A percentile compares a stretch with the other conserved stretches of the same genome.
phyloP scores from a whole-genome alignment of 176 grass and related monocot species.

The Oryza coarctata region DNA sequence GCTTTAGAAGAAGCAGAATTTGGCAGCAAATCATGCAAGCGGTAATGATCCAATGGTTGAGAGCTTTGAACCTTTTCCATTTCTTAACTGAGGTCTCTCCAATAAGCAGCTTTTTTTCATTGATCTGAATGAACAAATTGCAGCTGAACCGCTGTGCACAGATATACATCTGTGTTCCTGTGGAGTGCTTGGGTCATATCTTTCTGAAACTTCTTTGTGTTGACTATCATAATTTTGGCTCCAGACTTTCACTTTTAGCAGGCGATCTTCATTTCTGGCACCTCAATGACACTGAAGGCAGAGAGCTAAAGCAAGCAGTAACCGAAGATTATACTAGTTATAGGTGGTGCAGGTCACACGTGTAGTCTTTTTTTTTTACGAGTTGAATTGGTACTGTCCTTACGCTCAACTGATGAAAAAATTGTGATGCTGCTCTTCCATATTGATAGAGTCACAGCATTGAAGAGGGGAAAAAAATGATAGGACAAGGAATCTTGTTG shows the following conservation, averaged over 20 bases:
- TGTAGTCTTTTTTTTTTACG: constrained; percentile 3
- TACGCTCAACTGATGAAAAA: background rate
- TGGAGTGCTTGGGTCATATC: background rate
- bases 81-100: background rate
- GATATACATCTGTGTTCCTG: background rate
- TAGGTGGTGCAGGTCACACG: constrained; percentile 9
- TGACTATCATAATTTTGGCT: background rate
- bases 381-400: background rate
- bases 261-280: background rate
- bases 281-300: background rate
- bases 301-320: constrained; percentile 11
- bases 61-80: constrained; percentile 18
- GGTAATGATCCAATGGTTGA: constrained; percentile 33
- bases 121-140: background rate
- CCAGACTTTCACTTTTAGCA: background rate
- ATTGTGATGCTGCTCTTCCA: background rate
- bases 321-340: background rate
- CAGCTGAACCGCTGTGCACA: background rate
- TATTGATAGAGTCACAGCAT: background rate
- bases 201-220: background rate
- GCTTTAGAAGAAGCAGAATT: constrained; percentile 57
- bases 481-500: background rate
- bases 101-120: background rate
- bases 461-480: background rate
- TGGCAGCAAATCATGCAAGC: constrained; percentile 54